These are phyloP conservation scores for Ceriops tagal DNA, from an alignment of 345 rosid species.

Conservation along the genomic window DNA sequence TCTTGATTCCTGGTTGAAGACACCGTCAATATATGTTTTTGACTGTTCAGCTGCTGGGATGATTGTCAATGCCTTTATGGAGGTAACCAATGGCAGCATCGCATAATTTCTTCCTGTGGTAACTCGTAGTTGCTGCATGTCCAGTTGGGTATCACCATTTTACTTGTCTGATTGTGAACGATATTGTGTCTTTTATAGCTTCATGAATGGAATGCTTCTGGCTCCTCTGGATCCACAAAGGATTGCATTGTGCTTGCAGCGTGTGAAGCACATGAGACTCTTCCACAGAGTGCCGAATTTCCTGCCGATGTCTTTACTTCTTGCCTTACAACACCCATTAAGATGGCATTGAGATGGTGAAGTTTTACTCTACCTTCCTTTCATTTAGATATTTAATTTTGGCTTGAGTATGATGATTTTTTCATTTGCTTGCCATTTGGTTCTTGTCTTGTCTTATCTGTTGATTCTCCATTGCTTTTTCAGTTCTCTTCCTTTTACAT, in stretches of 20 bases:
- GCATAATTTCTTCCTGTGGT: not conserved
- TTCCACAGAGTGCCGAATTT: slow-evolving; percentile 95
- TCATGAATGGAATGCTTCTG: slow-evolving; percentile 70
- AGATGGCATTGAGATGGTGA: slow-evolving; percentile 98
- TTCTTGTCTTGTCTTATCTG: not conserved
- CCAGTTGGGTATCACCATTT: slow-evolving; percentile 15
- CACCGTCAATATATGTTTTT: slow-evolving; percentile 95
- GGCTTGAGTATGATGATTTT: not conserved
- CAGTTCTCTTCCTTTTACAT: too few relatives aligned
- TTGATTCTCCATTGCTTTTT: too few relatives aligned
- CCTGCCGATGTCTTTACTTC: slow-evolving; percentile 99
- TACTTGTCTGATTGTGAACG: not conserved
- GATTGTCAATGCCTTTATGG: slow-evolving; percentile 88
- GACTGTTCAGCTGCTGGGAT: slow-evolving; percentile 99
- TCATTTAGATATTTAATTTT: not conserved
- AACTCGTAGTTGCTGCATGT: slow-evolving; percentile 5
- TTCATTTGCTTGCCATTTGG: not conserved
- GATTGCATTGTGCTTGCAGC: slow-evolving; percentile 99
- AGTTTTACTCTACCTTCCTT: slow-evolving; percentile 15
- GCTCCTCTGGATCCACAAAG: slow-evolving; percentile 60
- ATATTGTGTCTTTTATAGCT: slow-evolving; percentile 43
- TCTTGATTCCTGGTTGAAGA: slow-evolving; percentile 96
- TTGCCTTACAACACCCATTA: slow-evolving; percentile 96
- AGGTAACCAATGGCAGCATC: slow-evolving; percentile 46
- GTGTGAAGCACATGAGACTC: slow-evolving; percentile 98